These are phyloP conservation scores for Laguncularia racemosa DNA, from an alignment of 345 rosid species.

Conservation along the genomic window DNA sequence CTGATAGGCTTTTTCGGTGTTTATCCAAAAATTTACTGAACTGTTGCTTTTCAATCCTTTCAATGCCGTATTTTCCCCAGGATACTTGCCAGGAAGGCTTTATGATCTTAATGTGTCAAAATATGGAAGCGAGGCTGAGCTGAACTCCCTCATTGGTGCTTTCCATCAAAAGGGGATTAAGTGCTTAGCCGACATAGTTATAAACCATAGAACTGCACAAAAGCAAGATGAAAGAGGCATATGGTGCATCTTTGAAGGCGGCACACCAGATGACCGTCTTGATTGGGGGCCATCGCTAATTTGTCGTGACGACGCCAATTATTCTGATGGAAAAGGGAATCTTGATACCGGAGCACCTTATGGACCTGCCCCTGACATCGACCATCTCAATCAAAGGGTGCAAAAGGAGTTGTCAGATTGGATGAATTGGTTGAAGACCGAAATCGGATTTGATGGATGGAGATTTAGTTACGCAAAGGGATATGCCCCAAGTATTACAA, in stretches of 20 bases:
- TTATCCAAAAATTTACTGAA: no score
- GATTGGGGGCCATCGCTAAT: constrained; percentile 85
- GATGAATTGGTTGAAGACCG: constrained; percentile 88
- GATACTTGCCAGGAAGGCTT: constrained; percentile 85
- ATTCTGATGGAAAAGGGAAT: constrained; percentile 62
- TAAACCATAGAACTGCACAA: constrained; percentile 81
- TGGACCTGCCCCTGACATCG: constrained; percentile 67
- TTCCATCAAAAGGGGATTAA: constrained; percentile 53
- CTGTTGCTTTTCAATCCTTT: not conserved
- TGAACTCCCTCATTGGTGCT: constrained; percentile 45
- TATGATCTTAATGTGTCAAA: constrained; percentile 68
- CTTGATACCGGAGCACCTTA: constrained; percentile 51
- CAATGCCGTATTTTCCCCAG: constrained; percentile 17
- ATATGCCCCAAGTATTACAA: constrained; percentile 49
- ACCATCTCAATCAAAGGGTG: constrained; percentile 62
- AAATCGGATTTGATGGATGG: constrained; percentile 74
- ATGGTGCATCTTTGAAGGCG: constrained; percentile 75
- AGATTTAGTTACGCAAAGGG: constrained; percentile 68
- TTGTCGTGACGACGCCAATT: constrained; percentile 40
- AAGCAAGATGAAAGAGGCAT: constrained; percentile 57
- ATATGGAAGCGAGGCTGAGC: constrained; percentile 50
- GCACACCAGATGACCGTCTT: constrained; percentile 63
- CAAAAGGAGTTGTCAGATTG: constrained; percentile 68
- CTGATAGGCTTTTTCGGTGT: no score
- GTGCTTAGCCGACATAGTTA: constrained; percentile 73